Percentiles rank a stretch among this genome's conserved stretches.
These are phyloP conservation scores for Multifurca ochricompacta DNA, from an alignment of 768 basidiomycete species.

Conservation along the genomic window DNA sequence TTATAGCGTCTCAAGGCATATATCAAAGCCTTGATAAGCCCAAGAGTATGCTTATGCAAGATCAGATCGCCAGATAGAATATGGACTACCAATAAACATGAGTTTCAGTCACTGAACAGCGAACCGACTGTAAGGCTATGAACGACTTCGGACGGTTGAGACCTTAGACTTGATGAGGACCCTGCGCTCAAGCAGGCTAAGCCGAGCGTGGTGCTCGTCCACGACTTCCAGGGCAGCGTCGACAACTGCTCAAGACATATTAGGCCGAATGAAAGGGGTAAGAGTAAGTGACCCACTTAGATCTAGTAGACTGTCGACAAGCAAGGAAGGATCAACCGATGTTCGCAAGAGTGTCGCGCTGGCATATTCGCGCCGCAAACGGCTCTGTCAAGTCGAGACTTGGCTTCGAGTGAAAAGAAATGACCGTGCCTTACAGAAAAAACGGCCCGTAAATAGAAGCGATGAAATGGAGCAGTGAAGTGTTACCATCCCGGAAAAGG, in stretches of 20 bases:
- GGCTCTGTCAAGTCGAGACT: slow-evolving; percentile 45
- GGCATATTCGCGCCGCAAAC: slow-evolving; percentile 48
- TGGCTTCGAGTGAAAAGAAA: slow-evolving; percentile 46
- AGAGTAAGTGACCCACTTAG: slow-evolving; percentile 27
- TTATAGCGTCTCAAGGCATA: slow-evolving; percentile 66
- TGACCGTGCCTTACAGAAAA: slow-evolving; percentile 45
- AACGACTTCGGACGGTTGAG: slow-evolving; percentile 51
- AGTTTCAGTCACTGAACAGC: not conserved
- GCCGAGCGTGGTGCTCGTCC: slow-evolving; percentile 57
- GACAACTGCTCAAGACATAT: slow-evolving; percentile 38
- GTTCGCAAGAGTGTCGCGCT: slow-evolving; percentile 51
- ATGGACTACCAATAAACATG: slow-evolving; percentile 41
- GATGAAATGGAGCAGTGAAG: slow-evolving; percentile 4
- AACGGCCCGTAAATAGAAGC: not conserved
- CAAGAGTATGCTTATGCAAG: slow-evolving; percentile 64
- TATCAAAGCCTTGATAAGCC: slow-evolving; percentile 61
- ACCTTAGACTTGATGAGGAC: slow-evolving; percentile 56
- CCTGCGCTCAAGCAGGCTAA: slow-evolving; percentile 51
- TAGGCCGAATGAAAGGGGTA: not conserved
- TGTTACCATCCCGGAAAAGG: slow-evolving; percentile 53
- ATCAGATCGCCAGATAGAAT: slow-evolving; percentile 70
- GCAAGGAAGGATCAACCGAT: slow-evolving; percentile 57
- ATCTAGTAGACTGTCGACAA: slow-evolving; percentile 65
- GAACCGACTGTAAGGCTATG: slow-evolving; percentile 20
- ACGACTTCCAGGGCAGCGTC: slow-evolving; percentile 62